Base-by-base conservation (phyloP, 192 early-diverging fungal genomes). In the Coemansia sp. region DNA sequence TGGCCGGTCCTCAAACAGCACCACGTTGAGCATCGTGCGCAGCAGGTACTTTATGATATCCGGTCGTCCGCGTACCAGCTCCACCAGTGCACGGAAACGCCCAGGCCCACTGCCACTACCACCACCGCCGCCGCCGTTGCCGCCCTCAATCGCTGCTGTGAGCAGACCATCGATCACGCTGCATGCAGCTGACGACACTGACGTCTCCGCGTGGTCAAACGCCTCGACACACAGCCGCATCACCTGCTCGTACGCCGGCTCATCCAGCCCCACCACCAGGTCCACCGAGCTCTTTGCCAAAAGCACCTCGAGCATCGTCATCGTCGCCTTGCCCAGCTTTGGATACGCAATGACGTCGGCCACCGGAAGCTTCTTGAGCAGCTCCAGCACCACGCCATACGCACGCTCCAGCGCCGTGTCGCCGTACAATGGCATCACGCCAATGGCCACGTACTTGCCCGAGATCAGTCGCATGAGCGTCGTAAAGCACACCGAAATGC, bases 381-480 rank as follows among this genome's bases (percentile, higher is more conserved):
- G 64, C 46, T 81, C 80, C 53, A 87, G 85, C 17, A 83, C 60
- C 8, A 83, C 68, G 7, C 69, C 58, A 33, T 90, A 64, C 3
- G 85, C 85, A 25, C 77, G 67, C 42, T 84, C 83, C 32, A 93
- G 66, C 15, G 92, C 85, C 13, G 78, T 81, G 62, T 94, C 92
- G 36, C 83, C 81, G 51, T 95, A 95, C 23, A 95, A 73, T 42
- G 82, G 82, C 72, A 94, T 89, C 27, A 94, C 88, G n/a, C 91
- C 91, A 72, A 95, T 92, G 30, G 87, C 89, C 33, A 93, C 88
- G 59, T 94, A 95, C 44, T 83, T 80, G 48, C 93, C 93, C 4
- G 80, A 67, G 2, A 94, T 56, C 17, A 87, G 77, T 5, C 79
- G 78, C 34, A 78, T 78, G 48, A 94, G 53, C 1, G 87, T 89